These are phyloP conservation scores for Cutaneotrichosporon curvatum DNA, from an alignment of 1,284 basidiomycete species.

Conservation along the genomic window DNA sequence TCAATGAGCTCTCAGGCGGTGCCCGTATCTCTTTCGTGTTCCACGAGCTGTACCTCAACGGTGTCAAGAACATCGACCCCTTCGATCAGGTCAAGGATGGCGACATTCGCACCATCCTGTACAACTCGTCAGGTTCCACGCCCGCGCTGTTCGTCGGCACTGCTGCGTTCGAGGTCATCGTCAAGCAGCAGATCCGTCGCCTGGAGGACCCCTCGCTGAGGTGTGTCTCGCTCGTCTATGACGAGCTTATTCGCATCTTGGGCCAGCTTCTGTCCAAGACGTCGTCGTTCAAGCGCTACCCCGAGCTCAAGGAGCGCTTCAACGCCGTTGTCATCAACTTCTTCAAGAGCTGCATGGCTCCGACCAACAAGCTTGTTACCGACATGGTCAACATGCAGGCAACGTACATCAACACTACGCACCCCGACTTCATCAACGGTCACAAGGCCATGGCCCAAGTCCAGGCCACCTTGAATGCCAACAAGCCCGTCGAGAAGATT, in stretches of 20 bases:
- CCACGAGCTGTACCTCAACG: constrained; percentile 96
- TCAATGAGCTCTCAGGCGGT: constrained; percentile 94
- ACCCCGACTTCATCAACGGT: constrained; percentile 89
- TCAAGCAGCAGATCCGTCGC: constrained; percentile 96
- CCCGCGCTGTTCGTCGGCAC: constrained; percentile 94
- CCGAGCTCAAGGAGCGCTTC: constrained; percentile 87
- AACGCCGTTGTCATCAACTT: constrained; percentile 91
- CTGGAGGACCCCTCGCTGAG: constrained; percentile 88
- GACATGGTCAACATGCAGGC: constrained; percentile 96
- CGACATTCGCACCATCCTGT: constrained; percentile 89
- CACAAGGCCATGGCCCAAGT: constrained; percentile 94
- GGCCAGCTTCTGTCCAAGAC: constrained; percentile 83
- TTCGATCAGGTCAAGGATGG: constrained; percentile 98
- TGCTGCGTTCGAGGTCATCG: constrained; percentile 92
- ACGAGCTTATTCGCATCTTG: constrained; percentile 92
- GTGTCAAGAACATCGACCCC: constrained; percentile 90
- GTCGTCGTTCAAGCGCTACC: constrained; percentile 88
- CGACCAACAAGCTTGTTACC: constrained; percentile 87
- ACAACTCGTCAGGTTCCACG: constrained; percentile 96
- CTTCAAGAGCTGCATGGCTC: constrained; percentile 87
- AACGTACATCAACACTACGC: constrained; percentile 85
- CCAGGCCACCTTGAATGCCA: constrained; percentile 71
- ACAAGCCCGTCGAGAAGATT: constrained; percentile 57
- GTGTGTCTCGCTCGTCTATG: constrained; percentile 90
- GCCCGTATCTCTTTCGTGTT: constrained; percentile 97